A percentile compares a stretch with the other conserved stretches of the same genome.
Conservation (phyloP, 768 basidiomycete genomes). For the Panaeolus papilionaceus region DNA sequence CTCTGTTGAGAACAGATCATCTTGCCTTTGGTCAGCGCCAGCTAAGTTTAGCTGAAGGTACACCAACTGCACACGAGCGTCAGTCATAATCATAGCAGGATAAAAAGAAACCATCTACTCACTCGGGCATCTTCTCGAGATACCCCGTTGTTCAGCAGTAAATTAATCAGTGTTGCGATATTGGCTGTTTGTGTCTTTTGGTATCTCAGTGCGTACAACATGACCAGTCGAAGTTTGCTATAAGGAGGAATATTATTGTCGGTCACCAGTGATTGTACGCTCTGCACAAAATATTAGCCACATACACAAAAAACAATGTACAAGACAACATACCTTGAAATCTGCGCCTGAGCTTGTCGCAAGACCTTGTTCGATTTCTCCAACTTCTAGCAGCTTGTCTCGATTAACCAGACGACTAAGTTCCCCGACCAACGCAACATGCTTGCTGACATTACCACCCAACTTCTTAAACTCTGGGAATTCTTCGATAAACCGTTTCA, state of each 20-base stretch:
- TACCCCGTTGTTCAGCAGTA: constrained; percentile 78
- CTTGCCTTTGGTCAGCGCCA: constrained; percentile 95
- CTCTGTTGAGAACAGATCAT: constrained; percentile 96
- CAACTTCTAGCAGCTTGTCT: constrained; percentile 86
- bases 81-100: constrained; percentile 21
- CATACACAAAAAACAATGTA: background rate
- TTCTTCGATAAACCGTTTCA: constrained; percentile 98
- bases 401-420: constrained; percentile 88
- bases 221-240: constrained; percentile 90
- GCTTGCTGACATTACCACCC: constrained; percentile 98
- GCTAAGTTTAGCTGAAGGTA: constrained; percentile 93
- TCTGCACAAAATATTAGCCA: constrained; percentile 47
- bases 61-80: constrained; percentile 66
- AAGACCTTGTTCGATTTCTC: constrained; percentile 95
- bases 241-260: constrained; percentile 70
- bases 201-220: constrained; percentile 92
- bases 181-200: constrained; percentile 88
- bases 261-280: constrained; percentile 79
- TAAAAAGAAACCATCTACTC: constrained; percentile 42
- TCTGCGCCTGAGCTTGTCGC: constrained; percentile 93
- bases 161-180: constrained; percentile 78
- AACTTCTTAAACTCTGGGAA: constrained; percentile 97
- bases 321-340: constrained; percentile 63
- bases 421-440: constrained; percentile 96
- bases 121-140: constrained; percentile 72